phyloP scores from a whole-genome alignment of 179 eudicot genomes.

The Drosera spatulata region DNA sequence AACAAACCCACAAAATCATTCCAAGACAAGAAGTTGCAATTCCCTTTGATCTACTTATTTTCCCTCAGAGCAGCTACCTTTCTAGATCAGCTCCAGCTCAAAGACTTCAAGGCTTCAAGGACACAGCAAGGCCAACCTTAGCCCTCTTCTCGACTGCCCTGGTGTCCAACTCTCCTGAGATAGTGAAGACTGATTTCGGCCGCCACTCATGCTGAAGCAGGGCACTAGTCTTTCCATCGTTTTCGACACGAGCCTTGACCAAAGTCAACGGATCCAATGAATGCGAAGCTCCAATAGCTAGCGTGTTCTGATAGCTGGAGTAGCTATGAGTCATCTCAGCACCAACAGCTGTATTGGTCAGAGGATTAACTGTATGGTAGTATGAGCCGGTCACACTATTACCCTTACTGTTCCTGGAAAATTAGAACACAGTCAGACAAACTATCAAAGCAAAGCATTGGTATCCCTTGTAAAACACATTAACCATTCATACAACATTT shows the following conservation, averaged over 20 bases:
- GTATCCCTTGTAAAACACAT: no score
- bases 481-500: no score
- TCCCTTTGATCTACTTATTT: constrained; percentile 21
- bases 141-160: constrained; percentile 87
- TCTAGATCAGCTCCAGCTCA: background rate
- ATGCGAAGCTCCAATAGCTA: constrained; percentile 80
- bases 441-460: background rate
- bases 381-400: constrained; percentile 69
- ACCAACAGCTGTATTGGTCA: constrained; percentile 86
- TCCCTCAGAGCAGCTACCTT: constrained; percentile 9
- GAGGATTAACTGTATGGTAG: constrained; percentile 70
- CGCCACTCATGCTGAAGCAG: constrained; percentile 91
- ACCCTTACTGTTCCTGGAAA: constrained; percentile 64
- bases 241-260: constrained; percentile 78
- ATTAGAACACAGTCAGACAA: constrained; percentile 2
- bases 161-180: constrained; percentile 93
- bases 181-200: constrained; percentile 67
- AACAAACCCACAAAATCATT: constrained; percentile 10
- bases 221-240: constrained; percentile 75
- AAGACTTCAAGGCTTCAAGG: constrained; percentile 59
- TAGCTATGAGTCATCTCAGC: constrained; percentile 83
- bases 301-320: constrained; percentile 72
- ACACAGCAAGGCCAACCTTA: constrained; percentile 76
- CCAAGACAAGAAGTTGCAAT: background rate
- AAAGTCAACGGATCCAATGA: constrained; percentile 64